These are phyloP conservation scores for Picochlorum sp. DNA, from an alignment of 139 green algal species.

Conservation along the genomic window DNA sequence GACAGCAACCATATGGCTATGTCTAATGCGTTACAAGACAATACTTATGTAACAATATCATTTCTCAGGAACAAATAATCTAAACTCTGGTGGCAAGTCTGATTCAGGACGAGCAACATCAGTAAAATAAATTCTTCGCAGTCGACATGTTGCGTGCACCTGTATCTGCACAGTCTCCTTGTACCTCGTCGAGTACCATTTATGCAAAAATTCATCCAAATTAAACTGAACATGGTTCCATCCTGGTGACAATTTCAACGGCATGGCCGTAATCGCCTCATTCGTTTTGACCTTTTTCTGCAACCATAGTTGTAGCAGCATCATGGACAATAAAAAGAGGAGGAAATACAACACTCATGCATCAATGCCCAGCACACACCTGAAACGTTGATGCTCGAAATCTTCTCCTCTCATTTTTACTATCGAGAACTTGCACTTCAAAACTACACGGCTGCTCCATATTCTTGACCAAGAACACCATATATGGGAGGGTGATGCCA, in stretches of 20 bases:
- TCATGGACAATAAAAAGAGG: too few relatives aligned
- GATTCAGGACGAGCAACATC: slow-evolving; percentile 94
- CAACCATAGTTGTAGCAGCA: neutral
- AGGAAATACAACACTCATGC: neutral
- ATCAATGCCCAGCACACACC: neutral
- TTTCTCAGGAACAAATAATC: slow-evolving; percentile 12
- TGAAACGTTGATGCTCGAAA: slow-evolving; percentile 95
- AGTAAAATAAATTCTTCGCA: slow-evolving; percentile 93
- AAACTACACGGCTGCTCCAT: slow-evolving; percentile 92
- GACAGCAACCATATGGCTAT: slow-evolving; percentile 2
- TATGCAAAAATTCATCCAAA: slow-evolving; percentile 83
- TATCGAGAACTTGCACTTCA: slow-evolving; percentile 94
- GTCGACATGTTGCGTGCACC: slow-evolving; percentile 52
- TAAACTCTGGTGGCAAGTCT: slow-evolving; percentile 92
- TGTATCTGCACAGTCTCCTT: neutral
- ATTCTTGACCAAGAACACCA: slow-evolving; percentile 97
- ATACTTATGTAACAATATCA: slow-evolving; percentile 3
- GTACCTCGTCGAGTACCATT: slow-evolving; percentile 36
- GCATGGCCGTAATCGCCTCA: slow-evolving; percentile 98
- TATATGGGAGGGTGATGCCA: neutral
- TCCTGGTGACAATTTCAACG: slow-evolving; percentile 90
- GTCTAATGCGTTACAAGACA: slow-evolving; percentile 1
- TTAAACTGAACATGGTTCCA: slow-evolving; percentile 99
- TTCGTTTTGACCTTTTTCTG: neutral
- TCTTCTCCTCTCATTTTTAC: slow-evolving; percentile 93